These are phyloP conservation scores for Leishmania lainsoni DNA, from an alignment of 208 protist genomes.

Conservation along the genomic window DNA sequence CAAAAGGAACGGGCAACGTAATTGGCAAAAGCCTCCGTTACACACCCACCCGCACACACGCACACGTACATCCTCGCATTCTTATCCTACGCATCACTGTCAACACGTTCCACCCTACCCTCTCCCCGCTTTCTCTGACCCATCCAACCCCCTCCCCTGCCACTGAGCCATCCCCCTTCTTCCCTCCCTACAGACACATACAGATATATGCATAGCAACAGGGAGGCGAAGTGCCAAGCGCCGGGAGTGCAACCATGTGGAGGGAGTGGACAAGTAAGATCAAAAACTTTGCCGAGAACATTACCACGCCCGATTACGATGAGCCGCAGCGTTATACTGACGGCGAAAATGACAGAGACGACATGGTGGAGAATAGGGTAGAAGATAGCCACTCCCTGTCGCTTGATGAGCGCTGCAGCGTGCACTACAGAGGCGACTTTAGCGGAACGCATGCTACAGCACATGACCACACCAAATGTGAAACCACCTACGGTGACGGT, in stretches of 20 bases:
- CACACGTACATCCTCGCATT: not conserved
- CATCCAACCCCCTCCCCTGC: not conserved
- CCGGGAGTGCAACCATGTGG: slow-evolving; percentile 39
- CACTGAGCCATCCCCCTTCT: not conserved
- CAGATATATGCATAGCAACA: not conserved
- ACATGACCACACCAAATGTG: not conserved
- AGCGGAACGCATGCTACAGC: not conserved
- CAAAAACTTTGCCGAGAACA: slow-evolving; percentile 77
- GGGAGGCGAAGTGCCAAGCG: not conserved
- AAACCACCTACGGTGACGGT: not conserved
- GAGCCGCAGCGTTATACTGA: slow-evolving; percentile 23
- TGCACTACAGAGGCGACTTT: not conserved
- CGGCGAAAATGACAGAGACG: not conserved
- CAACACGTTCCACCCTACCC: not conserved
- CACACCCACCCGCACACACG: not conserved
- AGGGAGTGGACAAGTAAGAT: slow-evolving; percentile 65
- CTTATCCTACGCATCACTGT: not conserved
- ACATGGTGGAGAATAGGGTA: not conserved
- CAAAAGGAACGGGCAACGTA: not conserved
- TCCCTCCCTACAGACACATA: slow-evolving; percentile 2
- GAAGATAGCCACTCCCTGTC: not conserved
- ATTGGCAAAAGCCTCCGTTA: not conserved
- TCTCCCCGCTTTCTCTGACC: not conserved
- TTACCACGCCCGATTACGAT: slow-evolving; percentile 65
- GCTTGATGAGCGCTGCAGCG: not conserved